Percentiles rank a stretch among this genome's conserved stretches.
Evolutionary conservation across 441 rosid genomes (phyloP).

Genomic region (Populus trichocarpa): DNA sequence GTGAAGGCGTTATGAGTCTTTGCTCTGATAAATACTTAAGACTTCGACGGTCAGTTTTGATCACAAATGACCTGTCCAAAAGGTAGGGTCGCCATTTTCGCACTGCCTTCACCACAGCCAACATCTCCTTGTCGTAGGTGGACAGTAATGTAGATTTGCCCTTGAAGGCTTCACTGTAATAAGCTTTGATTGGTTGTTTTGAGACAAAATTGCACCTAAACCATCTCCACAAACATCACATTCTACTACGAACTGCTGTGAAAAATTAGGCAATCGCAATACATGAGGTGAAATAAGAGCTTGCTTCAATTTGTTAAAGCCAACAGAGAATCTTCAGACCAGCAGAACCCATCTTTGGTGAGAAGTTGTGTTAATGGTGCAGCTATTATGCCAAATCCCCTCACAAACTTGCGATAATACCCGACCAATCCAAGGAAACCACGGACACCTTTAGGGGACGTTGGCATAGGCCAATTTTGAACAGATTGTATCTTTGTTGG

Average conservation of each 20-base stretch:
- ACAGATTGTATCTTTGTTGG: not conserved
- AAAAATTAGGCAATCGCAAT: too few species aligned
- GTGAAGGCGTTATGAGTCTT: not conserved
- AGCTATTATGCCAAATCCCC: not conserved
- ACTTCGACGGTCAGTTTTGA: not conserved
- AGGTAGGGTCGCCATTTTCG: not conserved
- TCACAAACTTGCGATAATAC: too few species aligned
- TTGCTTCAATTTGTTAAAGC: too few species aligned
- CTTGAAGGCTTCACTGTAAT: too few species aligned
- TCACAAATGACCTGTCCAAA: not conserved
- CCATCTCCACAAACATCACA: not conserved
- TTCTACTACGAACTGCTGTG: not conserved
- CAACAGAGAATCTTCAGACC: fast-evolving
- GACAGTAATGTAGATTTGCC: not conserved
- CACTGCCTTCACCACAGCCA: not conserved
- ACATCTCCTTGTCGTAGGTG: not conserved
- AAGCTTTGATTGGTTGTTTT: not conserved
- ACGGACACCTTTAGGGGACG: fast-evolving
- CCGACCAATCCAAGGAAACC: not conserved
- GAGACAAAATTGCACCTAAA: not conserved
- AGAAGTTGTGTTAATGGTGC: not conserved
- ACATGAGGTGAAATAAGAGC: not conserved
- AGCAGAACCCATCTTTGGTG: not conserved
- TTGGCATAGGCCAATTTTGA: not conserved
- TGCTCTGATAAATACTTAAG: not conserved